A percentile compares a stretch with the other conserved stretches of the same genome.
phyloP scores from a whole-genome alignment of 192 early-diverging fungal species.

The Rhizophagus clarus region DNA sequence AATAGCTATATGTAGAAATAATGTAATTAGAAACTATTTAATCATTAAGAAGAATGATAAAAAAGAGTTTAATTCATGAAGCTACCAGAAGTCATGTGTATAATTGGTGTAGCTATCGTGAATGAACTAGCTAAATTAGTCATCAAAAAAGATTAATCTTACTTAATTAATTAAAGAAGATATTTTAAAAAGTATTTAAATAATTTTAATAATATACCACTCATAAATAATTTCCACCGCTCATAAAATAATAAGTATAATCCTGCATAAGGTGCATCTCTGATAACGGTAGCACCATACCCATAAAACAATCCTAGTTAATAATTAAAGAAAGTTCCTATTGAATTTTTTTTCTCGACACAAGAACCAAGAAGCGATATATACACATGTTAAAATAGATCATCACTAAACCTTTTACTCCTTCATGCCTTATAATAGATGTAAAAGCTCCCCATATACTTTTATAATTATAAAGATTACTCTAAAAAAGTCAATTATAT shows the following conservation, averaged over 20 bases:
- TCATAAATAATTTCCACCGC: conserved; percentile 58
- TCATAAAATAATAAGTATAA: conserved; percentile 91
- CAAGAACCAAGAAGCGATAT: not conserved
- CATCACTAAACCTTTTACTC: conserved; percentile 54
- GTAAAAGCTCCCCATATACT: conserved; percentile 65
- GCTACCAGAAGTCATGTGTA: conserved; percentile 61
- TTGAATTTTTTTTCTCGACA: no score
- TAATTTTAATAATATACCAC: conserved; percentile 36
- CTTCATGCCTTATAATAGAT: conserved; percentile 70
- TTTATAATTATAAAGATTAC: conserved; percentile 81
- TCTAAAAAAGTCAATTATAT: conserved; percentile 47
- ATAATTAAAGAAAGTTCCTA: no score
- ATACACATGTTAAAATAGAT: not conserved
- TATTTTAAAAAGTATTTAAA: not conserved
- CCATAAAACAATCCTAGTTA: conserved; percentile 79
- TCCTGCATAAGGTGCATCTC: conserved; percentile 91
- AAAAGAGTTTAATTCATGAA: not conserved
- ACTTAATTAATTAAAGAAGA: not conserved
- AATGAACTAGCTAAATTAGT: conserved; percentile 27
- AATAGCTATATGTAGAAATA: conserved; percentile 45
- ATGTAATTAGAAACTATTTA: not conserved
- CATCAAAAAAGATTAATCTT: not conserved
- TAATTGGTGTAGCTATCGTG: conserved; percentile 48
- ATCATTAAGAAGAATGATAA: not conserved
- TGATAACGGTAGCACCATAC: conserved; percentile 81